A percentile compares a stretch with the other conserved stretches of the same genome.
Conservation (phyloP, 164 flowering plant genomes). For the Aristolochia contorta region DNA sequence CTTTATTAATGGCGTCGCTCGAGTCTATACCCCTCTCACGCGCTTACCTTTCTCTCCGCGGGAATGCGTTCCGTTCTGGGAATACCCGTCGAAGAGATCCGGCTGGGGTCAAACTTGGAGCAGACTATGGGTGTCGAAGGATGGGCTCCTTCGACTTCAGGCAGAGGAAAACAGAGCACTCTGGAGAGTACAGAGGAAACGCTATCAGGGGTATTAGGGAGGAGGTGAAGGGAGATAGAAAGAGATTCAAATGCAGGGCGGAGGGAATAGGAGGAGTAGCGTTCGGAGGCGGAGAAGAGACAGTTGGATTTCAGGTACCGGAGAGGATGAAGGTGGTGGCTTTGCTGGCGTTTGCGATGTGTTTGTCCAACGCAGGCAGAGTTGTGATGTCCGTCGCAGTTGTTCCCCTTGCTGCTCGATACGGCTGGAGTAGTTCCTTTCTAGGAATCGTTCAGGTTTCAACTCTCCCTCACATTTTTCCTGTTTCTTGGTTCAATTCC, state of each 20-base stretch:
- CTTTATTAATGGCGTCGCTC: neutral
- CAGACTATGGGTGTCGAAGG: conserved; percentile 9
- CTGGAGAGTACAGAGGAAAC: neutral
- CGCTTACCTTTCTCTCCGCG: neutral
- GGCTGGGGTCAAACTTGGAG: neutral
- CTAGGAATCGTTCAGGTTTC: conserved; percentile 89
- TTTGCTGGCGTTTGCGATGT: conserved; percentile 65
- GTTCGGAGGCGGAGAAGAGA: conserved; percentile 11
- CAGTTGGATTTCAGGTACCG: conserved; percentile 18
- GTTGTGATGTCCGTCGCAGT: conserved; percentile 94
- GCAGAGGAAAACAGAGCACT: neutral
- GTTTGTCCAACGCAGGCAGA: conserved; percentile 80
- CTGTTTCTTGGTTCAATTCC: neutral
- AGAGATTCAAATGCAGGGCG: conserved; percentile 37
- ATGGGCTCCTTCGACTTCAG: conserved; percentile 5
- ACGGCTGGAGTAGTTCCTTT: conserved; percentile 85
- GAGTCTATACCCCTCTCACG: neutral
- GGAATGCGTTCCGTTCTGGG: conserved; percentile 3
- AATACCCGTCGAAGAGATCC: conserved; percentile 17
- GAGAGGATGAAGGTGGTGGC: conserved; percentile 85
- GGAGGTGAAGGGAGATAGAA: conserved; percentile 3
- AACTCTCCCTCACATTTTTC: neutral
- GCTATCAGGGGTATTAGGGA: neutral
- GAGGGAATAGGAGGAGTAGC: conserved; percentile 54
- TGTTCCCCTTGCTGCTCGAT: conserved; percentile 68